Conservation (phyloP, 352 stramenopile genomes). For the Phytophthora ohioensis region DNA sequence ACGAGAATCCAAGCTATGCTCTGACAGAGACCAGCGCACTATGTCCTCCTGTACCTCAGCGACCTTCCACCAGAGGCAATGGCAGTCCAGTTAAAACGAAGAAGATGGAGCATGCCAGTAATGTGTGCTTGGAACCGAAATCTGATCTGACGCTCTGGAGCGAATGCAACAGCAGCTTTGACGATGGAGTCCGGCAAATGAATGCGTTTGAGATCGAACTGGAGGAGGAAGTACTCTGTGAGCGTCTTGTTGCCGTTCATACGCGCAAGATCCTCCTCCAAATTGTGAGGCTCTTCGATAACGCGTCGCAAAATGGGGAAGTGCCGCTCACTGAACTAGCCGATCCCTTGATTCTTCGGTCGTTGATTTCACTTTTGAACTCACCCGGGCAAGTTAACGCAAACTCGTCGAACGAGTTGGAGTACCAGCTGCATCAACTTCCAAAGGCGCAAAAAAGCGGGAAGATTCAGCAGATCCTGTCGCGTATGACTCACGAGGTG, state of each 20-base stretch:
- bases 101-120: slow-evolving; percentile 34
- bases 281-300: slow-evolving; percentile 64
- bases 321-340: slow-evolving; percentile 65
- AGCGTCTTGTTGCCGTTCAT: slow-evolving; percentile 70
- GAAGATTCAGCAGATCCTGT: slow-evolving; percentile 73
- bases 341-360: slow-evolving; percentile 69
- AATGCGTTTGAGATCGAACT: slow-evolving; percentile 68
- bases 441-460: slow-evolving; percentile 34
- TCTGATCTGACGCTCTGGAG: slow-evolving; percentile 71
- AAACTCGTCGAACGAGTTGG: slow-evolving; percentile 4
- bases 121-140: slow-evolving; percentile 14
- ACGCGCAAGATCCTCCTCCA: slow-evolving; percentile 74
- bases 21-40: slow-evolving; percentile 68
- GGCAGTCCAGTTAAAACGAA: slow-evolving; percentile 61
- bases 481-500: slow-evolving; percentile 54
- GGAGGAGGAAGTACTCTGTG: slow-evolving; percentile 68
- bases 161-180: slow-evolving; percentile 69
- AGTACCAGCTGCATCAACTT: slow-evolving; percentile 33
- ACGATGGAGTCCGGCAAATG: slow-evolving; percentile 70
- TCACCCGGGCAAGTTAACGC: slow-evolving; percentile 10
- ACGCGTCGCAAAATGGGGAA: slow-evolving; percentile 31
- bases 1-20: slow-evolving; percentile 85
- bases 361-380: slow-evolving; percentile 68
- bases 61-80: slow-evolving; percentile 31
- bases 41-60: slow-evolving; percentile 24